Base-by-base conservation (phyloP, 2,329 filamentous ascomycete genomes). In the Arthrinium phaeospermum region DNA sequence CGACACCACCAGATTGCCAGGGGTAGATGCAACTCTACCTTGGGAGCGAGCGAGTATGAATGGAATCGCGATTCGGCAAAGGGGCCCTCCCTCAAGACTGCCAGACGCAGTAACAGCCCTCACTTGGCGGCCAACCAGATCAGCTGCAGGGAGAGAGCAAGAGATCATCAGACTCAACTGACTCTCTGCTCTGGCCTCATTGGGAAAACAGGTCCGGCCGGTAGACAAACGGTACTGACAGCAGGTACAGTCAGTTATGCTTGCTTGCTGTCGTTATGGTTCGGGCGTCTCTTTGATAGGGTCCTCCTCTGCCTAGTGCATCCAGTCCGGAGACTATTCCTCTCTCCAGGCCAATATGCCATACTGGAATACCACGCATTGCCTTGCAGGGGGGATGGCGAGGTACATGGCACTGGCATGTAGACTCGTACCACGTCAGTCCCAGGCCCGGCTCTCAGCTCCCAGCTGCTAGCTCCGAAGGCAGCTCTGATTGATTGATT, bases 401-500 rank as follows among this genome's bases (percentile, higher is more conserved):
- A 37, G 47, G 68, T 41, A 49, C 45, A 49, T 22, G 27, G n/a
- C 45, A 34, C 24, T 47, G 64, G 70, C 70, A 71, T 34, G 57
- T 68, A 71, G 27, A n/a, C 57, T 41, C 27, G 70, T 53, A 71
- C 69, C 69, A 47, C 69, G 12, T 27, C 22, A 37, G 37, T 70
- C 16, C 68, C 68, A 44, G 45, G 45, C 41, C 22, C 67, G 44
- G 53, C 53, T 61, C 53, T 24, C 53, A 30, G 53, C 34, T 61
- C 30, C n/a, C 10, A 41, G 37, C 37, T 41, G 37, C 8, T 41
- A 41, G 37, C 37, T 37, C 37, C 46, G n/a, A n/a, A n/a, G n/a
- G n/a, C 6, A 47, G 46, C 46, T 47, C 37, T 47, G 46, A 22
- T 22, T 10, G 57, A 41, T 64, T 64, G 57, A 64, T 64, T 64